These are phyloP conservation scores for Knoxdaviesia capensis DNA, from an alignment of 2,329 filamentous ascomycete genomes.

Conservation along the genomic window DNA sequence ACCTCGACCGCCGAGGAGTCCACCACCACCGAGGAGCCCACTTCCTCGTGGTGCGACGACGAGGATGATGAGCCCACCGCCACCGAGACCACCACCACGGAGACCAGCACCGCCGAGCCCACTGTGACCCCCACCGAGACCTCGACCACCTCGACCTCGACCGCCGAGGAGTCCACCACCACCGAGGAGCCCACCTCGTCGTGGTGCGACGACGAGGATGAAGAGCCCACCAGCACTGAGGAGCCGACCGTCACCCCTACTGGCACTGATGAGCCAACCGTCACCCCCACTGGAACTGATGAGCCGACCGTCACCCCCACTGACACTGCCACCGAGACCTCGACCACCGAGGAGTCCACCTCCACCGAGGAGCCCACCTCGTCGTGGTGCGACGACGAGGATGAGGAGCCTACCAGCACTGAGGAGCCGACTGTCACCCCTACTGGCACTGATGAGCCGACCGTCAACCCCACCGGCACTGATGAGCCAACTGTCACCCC, in stretches of 20 bases:
- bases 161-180: not conserved
- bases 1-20: not conserved
- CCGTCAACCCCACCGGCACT: not conserved
- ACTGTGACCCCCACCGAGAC: not conserved
- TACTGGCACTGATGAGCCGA: not conserved
- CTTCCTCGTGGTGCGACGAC: not conserved
- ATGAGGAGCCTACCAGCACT: not conserved
- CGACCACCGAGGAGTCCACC: not conserved
- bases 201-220: no score
- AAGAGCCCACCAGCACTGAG: not conserved
- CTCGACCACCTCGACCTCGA: not conserved
- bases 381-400: not conserved
- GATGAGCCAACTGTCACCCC: not conserved
- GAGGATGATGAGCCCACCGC: not conserved
- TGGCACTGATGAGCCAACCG: slow-evolving; percentile 1
- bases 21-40: not conserved
- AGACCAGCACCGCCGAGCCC: not conserved
- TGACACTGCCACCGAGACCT: slow-evolving; percentile 2
- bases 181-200: slow-evolving; percentile 1
- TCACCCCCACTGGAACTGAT: slow-evolving; percentile 3
- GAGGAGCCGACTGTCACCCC: not conserved
- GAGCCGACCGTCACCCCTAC: slow-evolving; percentile 2
- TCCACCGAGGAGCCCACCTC: not conserved
- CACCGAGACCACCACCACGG: slow-evolving; percentile 1
- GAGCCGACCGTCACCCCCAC: slow-evolving; percentile 3